These are phyloP conservation scores for Rhizoclosmatium globosum DNA, from an alignment of 192 early-diverging fungal genomes.

Conservation along the genomic window DNA sequence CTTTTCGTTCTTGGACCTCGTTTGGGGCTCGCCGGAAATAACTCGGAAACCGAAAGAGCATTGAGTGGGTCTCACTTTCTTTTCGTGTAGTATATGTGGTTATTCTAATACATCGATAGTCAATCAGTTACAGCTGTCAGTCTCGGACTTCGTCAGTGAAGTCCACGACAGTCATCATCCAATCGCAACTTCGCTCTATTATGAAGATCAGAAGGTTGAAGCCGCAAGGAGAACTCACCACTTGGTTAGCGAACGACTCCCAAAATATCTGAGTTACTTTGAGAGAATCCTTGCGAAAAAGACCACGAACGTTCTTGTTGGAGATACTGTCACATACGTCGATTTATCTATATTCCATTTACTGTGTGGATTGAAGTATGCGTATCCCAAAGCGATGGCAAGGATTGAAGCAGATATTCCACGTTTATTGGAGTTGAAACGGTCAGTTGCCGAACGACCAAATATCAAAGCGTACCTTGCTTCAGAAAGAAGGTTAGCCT, in stretches of 20 bases:
- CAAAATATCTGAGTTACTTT: constrained; percentile 9
- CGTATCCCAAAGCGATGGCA: not conserved
- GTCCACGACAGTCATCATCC: constrained; percentile 6
- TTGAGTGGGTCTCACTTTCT: not conserved
- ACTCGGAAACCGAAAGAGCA: not conserved
- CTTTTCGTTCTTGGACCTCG: not conserved
- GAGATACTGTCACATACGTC: not conserved
- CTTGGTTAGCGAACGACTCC: not conserved
- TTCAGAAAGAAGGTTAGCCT: not conserved
- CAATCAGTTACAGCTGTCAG: constrained; percentile 1
- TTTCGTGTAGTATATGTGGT: no score
- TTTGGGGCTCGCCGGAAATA: not conserved
- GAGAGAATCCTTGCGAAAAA: not conserved
- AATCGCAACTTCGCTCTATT: not conserved
- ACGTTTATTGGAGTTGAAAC: constrained; percentile 6
- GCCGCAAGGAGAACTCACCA: not conserved
- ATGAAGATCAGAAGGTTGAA: not conserved
- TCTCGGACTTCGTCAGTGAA: not conserved
- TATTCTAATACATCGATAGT: no score
- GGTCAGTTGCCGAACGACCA: not conserved
- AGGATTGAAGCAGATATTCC: not conserved
- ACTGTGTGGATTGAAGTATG: not conserved
- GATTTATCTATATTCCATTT: constrained; percentile 3
- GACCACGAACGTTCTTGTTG: not conserved
- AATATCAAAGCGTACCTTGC: constrained; percentile 13